Conservation (phyloP, 2,329 filamentous ascomycete genomes). For the Botrytis fabae region DNA sequence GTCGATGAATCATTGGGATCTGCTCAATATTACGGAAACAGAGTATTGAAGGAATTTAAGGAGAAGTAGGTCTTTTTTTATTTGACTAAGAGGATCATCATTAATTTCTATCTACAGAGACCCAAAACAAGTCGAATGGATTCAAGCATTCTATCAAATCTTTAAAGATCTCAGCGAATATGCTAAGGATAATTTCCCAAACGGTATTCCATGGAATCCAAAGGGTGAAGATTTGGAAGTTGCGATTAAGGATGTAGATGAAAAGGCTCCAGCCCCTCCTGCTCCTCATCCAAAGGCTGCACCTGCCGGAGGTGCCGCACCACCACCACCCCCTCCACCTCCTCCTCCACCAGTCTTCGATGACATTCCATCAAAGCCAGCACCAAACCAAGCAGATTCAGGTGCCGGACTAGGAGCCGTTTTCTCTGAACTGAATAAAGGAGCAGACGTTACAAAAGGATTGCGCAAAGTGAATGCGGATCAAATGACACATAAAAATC, state of each 20-base stretch:
- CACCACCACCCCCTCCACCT: constrained; percentile 54
- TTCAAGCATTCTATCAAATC: constrained; percentile 88
- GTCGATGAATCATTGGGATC: constrained; percentile 80
- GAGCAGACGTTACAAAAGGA: constrained; percentile 81
- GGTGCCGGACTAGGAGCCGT: constrained; percentile 76
- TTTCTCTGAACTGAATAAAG: constrained; percentile 88
- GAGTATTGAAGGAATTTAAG: constrained; percentile 88
- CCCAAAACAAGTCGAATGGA: constrained; percentile 78
- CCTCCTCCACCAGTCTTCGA: constrained; percentile 58
- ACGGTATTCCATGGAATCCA: constrained; percentile 84
- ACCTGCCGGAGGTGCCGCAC: constrained; percentile 1
- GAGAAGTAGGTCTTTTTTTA: constrained; percentile 57
- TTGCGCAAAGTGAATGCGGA: constrained; percentile 92
- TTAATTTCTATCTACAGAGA: constrained; percentile 55
- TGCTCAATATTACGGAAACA: constrained; percentile 92
- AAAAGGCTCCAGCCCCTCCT: constrained; percentile 56
- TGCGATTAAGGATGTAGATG: constrained; percentile 59
- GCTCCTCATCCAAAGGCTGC: constrained; percentile 53
- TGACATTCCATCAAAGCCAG: constrained; percentile 43
- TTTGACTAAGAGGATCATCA: neutral
- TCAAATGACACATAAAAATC: constrained; percentile 99
- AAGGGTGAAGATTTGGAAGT: constrained; percentile 72
- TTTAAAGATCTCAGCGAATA: constrained; percentile 83
- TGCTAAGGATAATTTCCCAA: constrained; percentile 77
- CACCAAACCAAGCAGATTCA: constrained; percentile 49